Base-by-base conservation (phyloP, 2,329 filamentous ascomycete species). In the Aspergillus viridinutans region DNA sequence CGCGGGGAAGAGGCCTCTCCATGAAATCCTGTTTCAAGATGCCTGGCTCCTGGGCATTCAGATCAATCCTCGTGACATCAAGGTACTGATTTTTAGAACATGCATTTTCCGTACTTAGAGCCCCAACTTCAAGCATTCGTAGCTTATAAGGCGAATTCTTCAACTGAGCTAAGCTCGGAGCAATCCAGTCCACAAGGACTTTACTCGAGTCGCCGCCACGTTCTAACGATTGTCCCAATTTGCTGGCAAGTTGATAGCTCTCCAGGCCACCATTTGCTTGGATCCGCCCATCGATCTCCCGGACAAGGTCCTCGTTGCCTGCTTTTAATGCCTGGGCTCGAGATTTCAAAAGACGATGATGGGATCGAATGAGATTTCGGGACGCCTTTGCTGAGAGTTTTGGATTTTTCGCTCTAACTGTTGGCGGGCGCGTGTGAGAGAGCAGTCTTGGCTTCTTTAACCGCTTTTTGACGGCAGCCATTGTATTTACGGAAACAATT, bases 1-100 rank as follows among this genome's bases (percentile, higher is more conserved):
- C 72, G 4, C 52, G 32, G 0, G 93, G 93, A 3, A 93, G 73
- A 0, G 92, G 90, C 26, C 92, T 83, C 64, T 90, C 78, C 92
- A 99, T 96, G 69, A 99, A 97, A 72, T 99, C 91, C 70, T 97
- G 91, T 72, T 95, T 86, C 56, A 86, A 71, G 63, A 99, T 99
- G 2, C 72, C 74, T 1, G 87, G 80, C 49, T 87, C 87, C 69
- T 96, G 91, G 58, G 92, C 94, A 74, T 95, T 90, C 55, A 99
- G 78, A 70, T 99, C 94, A 71, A 99, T 97, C 61, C 92, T 85
- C 59, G 87, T 83, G 66, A 96, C 85, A 38, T 89, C 80, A 65
- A 97, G 89, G 47, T 83, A 70, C 6, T 80, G 80, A 59, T 88
- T 89, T 58, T 80, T 84, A 0, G 92, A 93, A 73, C 92, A 96